Conservation (phyloP, 192 early-diverging fungal genomes). For the Coemansia sp. region DNA sequence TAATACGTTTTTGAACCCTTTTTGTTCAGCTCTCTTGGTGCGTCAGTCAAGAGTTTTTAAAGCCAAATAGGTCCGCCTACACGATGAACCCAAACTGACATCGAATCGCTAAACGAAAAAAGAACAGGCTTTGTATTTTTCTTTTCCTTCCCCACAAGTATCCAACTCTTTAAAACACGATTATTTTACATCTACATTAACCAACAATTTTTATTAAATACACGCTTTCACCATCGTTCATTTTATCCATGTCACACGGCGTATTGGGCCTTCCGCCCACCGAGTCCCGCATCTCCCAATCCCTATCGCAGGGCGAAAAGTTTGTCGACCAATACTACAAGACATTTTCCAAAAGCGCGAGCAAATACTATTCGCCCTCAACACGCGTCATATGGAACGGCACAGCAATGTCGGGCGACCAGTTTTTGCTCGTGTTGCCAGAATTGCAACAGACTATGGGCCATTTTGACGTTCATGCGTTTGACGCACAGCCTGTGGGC, state of each 20-base stretch:
- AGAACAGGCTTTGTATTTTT: too few relatives aligned
- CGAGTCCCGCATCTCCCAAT: neutral
- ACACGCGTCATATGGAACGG: slow-evolving; percentile 47
- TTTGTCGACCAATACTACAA: slow-evolving; percentile 45
- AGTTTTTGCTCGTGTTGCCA: slow-evolving; percentile 23
- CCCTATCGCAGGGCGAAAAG: slow-evolving; percentile 14
- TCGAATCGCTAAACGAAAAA: too few relatives aligned
- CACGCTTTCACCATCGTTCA: neutral
- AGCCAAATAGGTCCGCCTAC: too few relatives aligned
- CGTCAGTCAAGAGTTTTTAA: too few relatives aligned
- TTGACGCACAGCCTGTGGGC: slow-evolving; percentile 28
- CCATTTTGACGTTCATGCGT: slow-evolving; percentile 21
- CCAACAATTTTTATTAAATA: neutral
- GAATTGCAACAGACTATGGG: slow-evolving; percentile 14
- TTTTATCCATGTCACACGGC: neutral
- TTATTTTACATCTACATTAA: neutral
- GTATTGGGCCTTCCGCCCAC: neutral
- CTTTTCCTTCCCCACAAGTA: too few relatives aligned
- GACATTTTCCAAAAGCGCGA: slow-evolving; percentile 1
- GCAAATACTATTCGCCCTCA: slow-evolving; percentile 34
- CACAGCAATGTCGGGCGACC: slow-evolving; percentile 14
- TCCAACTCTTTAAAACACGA: too few relatives aligned
- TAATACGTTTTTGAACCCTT: too few relatives aligned
- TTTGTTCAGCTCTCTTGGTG: too few relatives aligned
- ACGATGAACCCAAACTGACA: too few relatives aligned